phyloP scores from a whole-genome alignment of 2,329 filamentous ascomycete genomes.

The Hymenoscyphus infarciens region DNA sequence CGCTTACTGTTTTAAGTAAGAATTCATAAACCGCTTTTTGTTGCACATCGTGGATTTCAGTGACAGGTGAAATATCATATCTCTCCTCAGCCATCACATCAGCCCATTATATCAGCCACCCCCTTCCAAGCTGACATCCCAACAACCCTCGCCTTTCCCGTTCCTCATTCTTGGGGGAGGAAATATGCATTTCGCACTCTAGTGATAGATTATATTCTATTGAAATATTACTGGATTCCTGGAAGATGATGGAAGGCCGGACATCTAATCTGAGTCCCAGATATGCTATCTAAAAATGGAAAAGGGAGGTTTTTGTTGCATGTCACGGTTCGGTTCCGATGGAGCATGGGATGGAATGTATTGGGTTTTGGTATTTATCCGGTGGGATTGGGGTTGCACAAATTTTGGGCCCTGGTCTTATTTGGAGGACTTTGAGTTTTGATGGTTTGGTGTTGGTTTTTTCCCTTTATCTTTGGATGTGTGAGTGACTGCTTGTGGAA shows the following conservation, averaged over 20 bases:
- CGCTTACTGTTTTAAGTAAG: background rate
- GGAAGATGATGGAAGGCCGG: background rate
- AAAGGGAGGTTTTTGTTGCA: background rate
- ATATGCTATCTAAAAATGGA: background rate
- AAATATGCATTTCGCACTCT: background rate
- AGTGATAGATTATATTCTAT: background rate
- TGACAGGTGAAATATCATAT: constrained; percentile 11
- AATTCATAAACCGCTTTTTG: background rate
- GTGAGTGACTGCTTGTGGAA: too few species aligned
- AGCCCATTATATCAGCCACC: background rate
- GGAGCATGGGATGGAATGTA: background rate
- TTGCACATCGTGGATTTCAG: constrained; percentile 7
- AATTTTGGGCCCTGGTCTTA: background rate
- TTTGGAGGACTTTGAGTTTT: too few species aligned
- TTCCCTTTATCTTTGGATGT: too few species aligned
- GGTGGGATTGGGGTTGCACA: background rate
- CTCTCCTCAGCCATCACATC: background rate
- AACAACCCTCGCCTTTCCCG: background rate
- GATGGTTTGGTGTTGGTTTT: too few species aligned
- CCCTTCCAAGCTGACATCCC: too few species aligned
- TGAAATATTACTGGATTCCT: background rate
- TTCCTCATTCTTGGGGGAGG: background rate
- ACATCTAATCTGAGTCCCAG: background rate
- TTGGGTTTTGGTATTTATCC: background rate
- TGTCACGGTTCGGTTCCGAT: background rate